A percentile compares a stretch with the other conserved stretches of the same genome.
phyloP scores from a whole-genome alignment of 2,329 filamentous ascomycete genomes.

The Acrodontium crateriforme region DNA sequence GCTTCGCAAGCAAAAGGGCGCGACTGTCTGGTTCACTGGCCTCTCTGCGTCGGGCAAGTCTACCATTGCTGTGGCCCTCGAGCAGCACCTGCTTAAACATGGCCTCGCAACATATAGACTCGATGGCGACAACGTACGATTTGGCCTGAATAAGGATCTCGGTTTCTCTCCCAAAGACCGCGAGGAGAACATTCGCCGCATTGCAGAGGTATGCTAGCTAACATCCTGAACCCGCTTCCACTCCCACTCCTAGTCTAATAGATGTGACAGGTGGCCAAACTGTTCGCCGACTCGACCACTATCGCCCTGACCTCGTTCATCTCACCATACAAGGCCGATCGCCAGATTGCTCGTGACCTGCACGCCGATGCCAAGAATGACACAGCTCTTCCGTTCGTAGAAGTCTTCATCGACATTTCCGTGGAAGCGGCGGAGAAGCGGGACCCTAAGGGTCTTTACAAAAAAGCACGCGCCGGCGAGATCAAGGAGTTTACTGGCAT shows the following conservation, averaged over 20 bases:
- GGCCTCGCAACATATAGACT: conserved; percentile 78
- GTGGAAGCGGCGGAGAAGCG: conserved; percentile 86
- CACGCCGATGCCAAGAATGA: conserved; percentile 52
- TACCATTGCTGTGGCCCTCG: conserved; percentile 88
- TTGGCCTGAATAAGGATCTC: conserved; percentile 94
- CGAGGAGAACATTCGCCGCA: conserved; percentile 94
- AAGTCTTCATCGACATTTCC: conserved; percentile 86
- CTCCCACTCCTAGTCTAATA: conserved; percentile 1
- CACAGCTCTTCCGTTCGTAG: conserved; percentile 67
- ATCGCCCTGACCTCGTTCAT: conserved; percentile 94
- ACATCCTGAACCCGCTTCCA: background rate
- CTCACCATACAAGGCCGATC: conserved; percentile 81
- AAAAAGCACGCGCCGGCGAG: conserved; percentile 83
- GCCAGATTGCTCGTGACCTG: conserved; percentile 65
- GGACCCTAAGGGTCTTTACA: conserved; percentile 95
- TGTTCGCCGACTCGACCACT: conserved; percentile 82
- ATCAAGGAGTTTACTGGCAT: conserved; percentile 98
- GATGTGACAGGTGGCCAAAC: conserved; percentile 59
- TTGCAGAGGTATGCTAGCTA: conserved; percentile 51
- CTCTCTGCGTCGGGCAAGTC: conserved; percentile 95
- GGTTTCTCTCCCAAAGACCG: conserved; percentile 87
- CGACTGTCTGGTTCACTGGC: conserved; percentile 96
- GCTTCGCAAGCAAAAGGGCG: conserved; percentile 69
- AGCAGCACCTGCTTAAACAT: conserved; percentile 87
- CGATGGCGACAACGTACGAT: conserved; percentile 96